These are phyloP conservation scores for Gentiana straminea DNA, from an alignment of 257 asterid genomes.

Conservation along the genomic window DNA sequence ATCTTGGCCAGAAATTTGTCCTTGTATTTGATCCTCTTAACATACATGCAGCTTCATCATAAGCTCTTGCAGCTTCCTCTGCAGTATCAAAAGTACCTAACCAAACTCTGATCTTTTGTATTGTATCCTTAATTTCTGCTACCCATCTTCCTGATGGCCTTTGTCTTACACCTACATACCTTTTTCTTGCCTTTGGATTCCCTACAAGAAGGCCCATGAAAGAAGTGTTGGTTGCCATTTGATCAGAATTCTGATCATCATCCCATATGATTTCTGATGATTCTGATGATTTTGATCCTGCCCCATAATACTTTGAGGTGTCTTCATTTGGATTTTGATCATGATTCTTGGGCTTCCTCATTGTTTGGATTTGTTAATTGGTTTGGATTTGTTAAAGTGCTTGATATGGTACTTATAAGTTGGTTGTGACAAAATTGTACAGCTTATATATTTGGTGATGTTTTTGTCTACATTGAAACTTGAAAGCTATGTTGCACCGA, in stretches of 20 bases:
- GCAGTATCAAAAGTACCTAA: conserved; percentile 16
- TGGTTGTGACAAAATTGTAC: too few species aligned
- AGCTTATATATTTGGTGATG: too few species aligned
- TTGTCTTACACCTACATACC: conserved; percentile 12
- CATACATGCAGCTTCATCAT: conserved; percentile 18
- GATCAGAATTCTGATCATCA: neutral
- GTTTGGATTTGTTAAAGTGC: too few species aligned
- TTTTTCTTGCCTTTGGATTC: conserved; percentile 2
- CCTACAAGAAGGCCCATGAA: neutral
- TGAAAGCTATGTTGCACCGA: too few species aligned
- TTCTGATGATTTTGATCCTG: too few species aligned
- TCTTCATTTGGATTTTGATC: too few species aligned
- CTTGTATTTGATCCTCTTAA: conserved; percentile 12
- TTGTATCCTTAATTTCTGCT: conserved; percentile 16
- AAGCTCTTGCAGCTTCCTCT: conserved; percentile 18
- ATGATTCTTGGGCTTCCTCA: conserved; percentile 6
- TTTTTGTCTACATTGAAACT: too few species aligned
- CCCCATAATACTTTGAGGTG: too few species aligned
- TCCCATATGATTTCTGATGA: conserved; percentile 2
- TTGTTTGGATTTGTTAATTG: neutral
- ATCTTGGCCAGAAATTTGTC: conserved; percentile 12
- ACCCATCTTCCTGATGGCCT: conserved; percentile 18
- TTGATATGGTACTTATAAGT: too few species aligned
- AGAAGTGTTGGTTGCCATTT: conserved; percentile 7
- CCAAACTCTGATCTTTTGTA: conserved; percentile 17